phyloP scores from a whole-genome alignment of 208 protist genomes.

The Trypanosoma cruzi region DNA sequence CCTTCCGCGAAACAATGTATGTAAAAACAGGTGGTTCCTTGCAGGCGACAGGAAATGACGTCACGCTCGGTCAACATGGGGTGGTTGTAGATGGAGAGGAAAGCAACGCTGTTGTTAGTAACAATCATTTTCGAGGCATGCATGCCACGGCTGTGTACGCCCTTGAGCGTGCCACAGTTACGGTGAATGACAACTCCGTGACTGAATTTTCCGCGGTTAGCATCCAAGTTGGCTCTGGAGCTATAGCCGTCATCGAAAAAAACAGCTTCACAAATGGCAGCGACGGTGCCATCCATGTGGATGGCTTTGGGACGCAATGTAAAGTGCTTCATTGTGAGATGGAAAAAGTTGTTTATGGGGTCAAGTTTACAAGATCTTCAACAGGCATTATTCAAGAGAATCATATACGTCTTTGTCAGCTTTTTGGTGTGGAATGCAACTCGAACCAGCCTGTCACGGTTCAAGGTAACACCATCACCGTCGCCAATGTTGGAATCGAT shows the following conservation, averaged over 20 bases:
- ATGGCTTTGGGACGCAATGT: slow-evolving; percentile 25
- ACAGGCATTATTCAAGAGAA: slow-evolving; percentile 16
- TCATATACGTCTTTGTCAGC: slow-evolving; percentile 14
- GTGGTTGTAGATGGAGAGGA: slow-evolving; percentile 28
- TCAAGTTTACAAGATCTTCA: slow-evolving; percentile 8
- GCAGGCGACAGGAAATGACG: slow-evolving; percentile 27
- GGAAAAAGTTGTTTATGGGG: slow-evolving; percentile 18
- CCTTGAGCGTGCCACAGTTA: slow-evolving; percentile 14
- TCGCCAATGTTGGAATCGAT: slow-evolving; percentile 6
- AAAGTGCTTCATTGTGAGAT: slow-evolving; percentile 19
- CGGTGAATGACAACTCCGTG: slow-evolving; percentile 19
- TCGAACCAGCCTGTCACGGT: neutral
- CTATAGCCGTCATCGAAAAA: slow-evolving; percentile 27
- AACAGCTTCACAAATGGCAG: slow-evolving; percentile 23
- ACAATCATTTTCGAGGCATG: slow-evolving; percentile 25
- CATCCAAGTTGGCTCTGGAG: slow-evolving; percentile 26
- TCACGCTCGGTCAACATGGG: slow-evolving; percentile 26
- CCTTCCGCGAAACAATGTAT: slow-evolving; percentile 30
- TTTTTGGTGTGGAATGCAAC: slow-evolving; percentile 22
- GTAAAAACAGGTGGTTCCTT: slow-evolving; percentile 27
- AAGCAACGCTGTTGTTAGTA: slow-evolving; percentile 22
- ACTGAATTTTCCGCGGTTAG: slow-evolving; percentile 1
- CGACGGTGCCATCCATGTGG: slow-evolving; percentile 25
- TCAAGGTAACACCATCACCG: slow-evolving; percentile 16
- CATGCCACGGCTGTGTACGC: slow-evolving; percentile 23